phyloP scores from a whole-genome alignment of 805 yeast genomes.

The Metschnikowia bowlesiae region DNA sequence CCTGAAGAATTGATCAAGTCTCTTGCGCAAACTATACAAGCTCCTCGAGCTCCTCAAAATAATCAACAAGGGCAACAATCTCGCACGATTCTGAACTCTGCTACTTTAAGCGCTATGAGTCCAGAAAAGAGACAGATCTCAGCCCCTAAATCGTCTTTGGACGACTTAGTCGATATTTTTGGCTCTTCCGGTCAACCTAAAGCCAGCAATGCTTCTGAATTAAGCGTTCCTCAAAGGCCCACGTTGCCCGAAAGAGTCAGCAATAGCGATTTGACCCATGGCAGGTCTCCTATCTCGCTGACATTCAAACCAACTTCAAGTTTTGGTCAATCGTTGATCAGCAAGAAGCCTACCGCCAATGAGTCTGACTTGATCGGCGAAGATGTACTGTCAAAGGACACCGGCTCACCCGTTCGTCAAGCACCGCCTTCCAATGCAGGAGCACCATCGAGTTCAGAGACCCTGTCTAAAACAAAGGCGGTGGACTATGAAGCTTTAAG shows the following conservation, averaged over 20 bases:
- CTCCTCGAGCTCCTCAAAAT: neutral
- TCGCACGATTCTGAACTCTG: neutral
- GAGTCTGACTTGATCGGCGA: conserved; percentile 28
- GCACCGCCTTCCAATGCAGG: conserved; percentile 19
- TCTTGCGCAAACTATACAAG: conserved; percentile 12
- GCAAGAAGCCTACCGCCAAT: conserved; percentile 16
- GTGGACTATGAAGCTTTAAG: conserved; percentile 51
- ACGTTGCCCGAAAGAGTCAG: conserved; percentile 24
- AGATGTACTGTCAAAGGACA: conserved; percentile 19
- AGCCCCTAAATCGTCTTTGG: conserved; percentile 51
- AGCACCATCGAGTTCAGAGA: conserved; percentile 23
- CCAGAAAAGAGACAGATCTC: conserved; percentile 1
- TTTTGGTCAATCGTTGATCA: conserved; percentile 72
- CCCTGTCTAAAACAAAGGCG: conserved; percentile 8
- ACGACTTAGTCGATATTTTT: conserved; percentile 56
- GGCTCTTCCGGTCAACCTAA: conserved; percentile 24
- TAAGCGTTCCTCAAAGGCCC: conserved; percentile 9
- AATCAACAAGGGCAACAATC: conserved; percentile 4
- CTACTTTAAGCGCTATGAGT: conserved; percentile 1
- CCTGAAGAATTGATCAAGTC: conserved; percentile 57
- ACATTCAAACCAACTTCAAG: conserved; percentile 76
- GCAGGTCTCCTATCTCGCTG: conserved; percentile 30
- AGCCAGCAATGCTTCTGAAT: conserved; percentile 8
- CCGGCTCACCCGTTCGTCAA: conserved; percentile 7
- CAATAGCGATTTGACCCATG: conserved; percentile 29